Percentiles rank a stretch among this genome's conserved stretches.
These are phyloP conservation scores for Pulicaria dysenterica DNA, from an alignment of 129 eudicot species.

Conservation along the genomic window DNA sequence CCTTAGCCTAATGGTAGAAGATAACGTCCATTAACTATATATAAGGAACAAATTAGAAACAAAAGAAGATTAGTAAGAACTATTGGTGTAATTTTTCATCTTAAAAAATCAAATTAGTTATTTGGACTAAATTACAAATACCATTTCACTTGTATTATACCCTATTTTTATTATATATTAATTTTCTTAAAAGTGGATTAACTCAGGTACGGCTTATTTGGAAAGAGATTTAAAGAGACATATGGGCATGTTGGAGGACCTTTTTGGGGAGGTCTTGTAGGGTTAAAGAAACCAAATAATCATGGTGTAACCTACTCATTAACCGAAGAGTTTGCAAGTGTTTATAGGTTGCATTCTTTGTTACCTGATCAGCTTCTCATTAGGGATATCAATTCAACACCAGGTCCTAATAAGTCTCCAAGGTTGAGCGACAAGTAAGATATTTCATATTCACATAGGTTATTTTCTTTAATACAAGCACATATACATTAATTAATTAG, in stretches of 20 bases:
- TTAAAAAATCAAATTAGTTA: too few species aligned
- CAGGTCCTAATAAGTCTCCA: slow-evolving; percentile 60
- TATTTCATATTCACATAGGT: background rate
- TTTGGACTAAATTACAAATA: too few species aligned
- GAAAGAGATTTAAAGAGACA: slow-evolving; percentile 55
- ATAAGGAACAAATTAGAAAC: too few species aligned
- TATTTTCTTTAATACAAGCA: too few species aligned
- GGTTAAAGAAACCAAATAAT: slow-evolving; percentile 44
- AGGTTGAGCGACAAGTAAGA: slow-evolving; percentile 40
- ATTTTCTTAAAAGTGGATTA: too few species aligned
- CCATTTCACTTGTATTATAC: background rate
- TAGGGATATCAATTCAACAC: slow-evolving; percentile 38
- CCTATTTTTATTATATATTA: background rate
- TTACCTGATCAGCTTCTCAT: slow-evolving; percentile 52
- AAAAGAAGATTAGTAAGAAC: too few species aligned
- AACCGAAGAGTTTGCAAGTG: slow-evolving; percentile 61
- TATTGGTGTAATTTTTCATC: too few species aligned
- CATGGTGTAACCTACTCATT: slow-evolving; percentile 61
- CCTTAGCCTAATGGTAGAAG: too few species aligned
- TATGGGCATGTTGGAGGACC: slow-evolving; percentile 56
- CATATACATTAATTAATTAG: too few species aligned
- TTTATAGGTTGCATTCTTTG: slow-evolving; percentile 61
- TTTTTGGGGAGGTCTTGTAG: slow-evolving; percentile 50
- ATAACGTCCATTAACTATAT: too few species aligned
- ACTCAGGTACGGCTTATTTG: slow-evolving; percentile 58